Evolutionary conservation across 129 eudicot species (phyloP).

Genomic region (Lactuca saligna): DNA sequence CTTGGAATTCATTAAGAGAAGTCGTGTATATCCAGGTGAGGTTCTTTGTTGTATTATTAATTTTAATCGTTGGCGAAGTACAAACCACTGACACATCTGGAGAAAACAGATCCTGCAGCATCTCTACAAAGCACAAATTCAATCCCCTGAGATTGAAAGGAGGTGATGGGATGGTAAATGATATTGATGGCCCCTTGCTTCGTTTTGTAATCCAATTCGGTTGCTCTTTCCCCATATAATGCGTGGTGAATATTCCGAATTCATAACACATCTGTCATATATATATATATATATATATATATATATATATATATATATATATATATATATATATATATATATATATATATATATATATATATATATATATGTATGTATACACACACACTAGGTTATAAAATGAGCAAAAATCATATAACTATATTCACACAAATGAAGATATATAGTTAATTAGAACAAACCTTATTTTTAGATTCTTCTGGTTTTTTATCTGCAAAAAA

Average conservation of each 20-base stretch:
- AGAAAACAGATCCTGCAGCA: not conserved
- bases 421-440: not conserved
- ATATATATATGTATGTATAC: too few relatives aligned
- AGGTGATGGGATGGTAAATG: slow-evolving; percentile 16
- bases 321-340: too few relatives aligned
- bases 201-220: not conserved
- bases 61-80: too few relatives aligned
- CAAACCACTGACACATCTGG: too few relatives aligned
- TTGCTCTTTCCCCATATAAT: not conserved
- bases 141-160: too few relatives aligned
- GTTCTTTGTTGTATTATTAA: too few relatives aligned
- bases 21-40: not conserved
- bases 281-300: not conserved
- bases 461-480: not conserved
- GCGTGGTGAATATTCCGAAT: slow-evolving; percentile 18
- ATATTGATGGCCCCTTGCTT: not conserved
- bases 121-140: too few relatives aligned
- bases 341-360: too few relatives aligned
- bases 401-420: too few relatives aligned
- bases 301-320: too few relatives aligned
- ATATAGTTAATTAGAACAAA: not conserved
- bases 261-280: slow-evolving; percentile 1
- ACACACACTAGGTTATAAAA: not conserved
- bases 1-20: not conserved
- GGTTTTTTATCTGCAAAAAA: not conserved